phyloP scores from a whole-genome alignment of 768 basidiomycete genomes.

The Leccinum sublutescens region DNA sequence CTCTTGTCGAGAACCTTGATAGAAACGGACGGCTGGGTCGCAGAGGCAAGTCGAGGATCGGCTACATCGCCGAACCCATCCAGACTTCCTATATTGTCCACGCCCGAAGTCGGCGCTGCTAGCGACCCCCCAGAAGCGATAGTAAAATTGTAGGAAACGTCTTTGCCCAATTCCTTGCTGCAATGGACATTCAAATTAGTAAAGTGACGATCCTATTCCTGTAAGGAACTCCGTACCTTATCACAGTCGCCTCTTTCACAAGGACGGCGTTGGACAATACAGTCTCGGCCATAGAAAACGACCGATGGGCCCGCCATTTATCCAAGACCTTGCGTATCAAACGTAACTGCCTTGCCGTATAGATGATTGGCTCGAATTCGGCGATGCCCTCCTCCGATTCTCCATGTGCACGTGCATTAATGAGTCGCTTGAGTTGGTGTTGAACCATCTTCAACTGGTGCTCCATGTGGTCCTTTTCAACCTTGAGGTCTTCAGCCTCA shows the following conservation, averaged over 20 bases:
- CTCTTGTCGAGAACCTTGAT: slow-evolving; percentile 90
- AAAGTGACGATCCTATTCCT: slow-evolving; percentile 1
- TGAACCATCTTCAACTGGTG: slow-evolving; percentile 80
- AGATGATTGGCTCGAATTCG: slow-evolving; percentile 78
- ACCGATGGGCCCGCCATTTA: slow-evolving; percentile 80
- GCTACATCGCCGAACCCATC: slow-evolving; percentile 92
- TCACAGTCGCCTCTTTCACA: slow-evolving; percentile 93
- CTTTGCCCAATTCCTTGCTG: slow-evolving; percentile 85
- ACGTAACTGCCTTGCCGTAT: slow-evolving; percentile 76
- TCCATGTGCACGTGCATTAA: slow-evolving; percentile 75
- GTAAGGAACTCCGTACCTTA: slow-evolving; percentile 53
- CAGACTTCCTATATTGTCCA: slow-evolving; percentile 82
- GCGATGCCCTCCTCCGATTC: slow-evolving; percentile 62
- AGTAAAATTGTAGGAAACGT: slow-evolving; percentile 90
- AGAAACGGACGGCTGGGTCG: slow-evolving; percentile 78
- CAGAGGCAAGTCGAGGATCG: slow-evolving; percentile 73
- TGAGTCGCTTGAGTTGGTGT: slow-evolving; percentile 76
- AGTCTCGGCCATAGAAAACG: slow-evolving; percentile 91
- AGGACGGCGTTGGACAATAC: slow-evolving; percentile 81
- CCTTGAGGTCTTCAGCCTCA: slow-evolving; percentile 83
- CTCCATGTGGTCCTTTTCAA: slow-evolving; percentile 92
- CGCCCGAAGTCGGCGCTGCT: slow-evolving; percentile 75
- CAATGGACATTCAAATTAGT: slow-evolving; percentile 9
- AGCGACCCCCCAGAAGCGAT: slow-evolving; percentile 81
- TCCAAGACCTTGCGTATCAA: slow-evolving; percentile 81